Evolutionary conservation across 2,329 filamentous ascomycete genomes (phyloP), one percentile per base, ranked within the genome.

Genomic region (Diplodia corticola): DNA sequence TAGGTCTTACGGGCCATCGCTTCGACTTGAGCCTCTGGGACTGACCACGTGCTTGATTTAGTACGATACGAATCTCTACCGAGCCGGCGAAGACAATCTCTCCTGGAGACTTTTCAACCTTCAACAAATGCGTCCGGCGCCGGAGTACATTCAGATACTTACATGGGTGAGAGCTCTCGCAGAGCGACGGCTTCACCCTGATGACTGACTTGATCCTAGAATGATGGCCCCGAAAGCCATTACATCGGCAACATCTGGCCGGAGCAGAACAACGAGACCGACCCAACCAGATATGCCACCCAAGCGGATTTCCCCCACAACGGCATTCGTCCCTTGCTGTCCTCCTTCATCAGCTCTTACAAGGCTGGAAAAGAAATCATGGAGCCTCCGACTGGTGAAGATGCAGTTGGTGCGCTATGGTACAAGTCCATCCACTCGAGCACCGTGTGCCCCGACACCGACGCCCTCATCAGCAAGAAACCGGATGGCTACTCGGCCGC

Each of bases 21-120:
- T 40, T 40, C 37, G 37, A 40, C 17, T 40, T 17, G 37, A 40
- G 17, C 17, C 17, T 40, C 15, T 17, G 13, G 37, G 9, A 17
- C 37, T 40, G 37, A 40, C 37, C 37, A 40, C 37, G 37, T 40
- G 37, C 13, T 28, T 24, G 37, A 40, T 40, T 15, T 40, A 40
- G 54, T 74, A 71, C 28, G 72, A 72, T 20, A 67, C 73, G 51
- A 70, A 70, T 22, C 72, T 71, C 67, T 79, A 77, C 68, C 75
- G 76, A 6, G 51, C 66, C 7, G 77, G 76, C 51, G 76, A 76
- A 63, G 70, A 73, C 44, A 77, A 73, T 63, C 65, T 79, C 20
- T 73, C 73, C 17, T 69, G 74, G 65, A 73, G 77, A 30, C 77
- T 80, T 73, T 69, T 69, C 33, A 72, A 77, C 67, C 77, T 79